These are phyloP conservation scores for Camellia sinensis DNA, from an alignment of 148 eudicot species.

Conservation along the genomic window DNA sequence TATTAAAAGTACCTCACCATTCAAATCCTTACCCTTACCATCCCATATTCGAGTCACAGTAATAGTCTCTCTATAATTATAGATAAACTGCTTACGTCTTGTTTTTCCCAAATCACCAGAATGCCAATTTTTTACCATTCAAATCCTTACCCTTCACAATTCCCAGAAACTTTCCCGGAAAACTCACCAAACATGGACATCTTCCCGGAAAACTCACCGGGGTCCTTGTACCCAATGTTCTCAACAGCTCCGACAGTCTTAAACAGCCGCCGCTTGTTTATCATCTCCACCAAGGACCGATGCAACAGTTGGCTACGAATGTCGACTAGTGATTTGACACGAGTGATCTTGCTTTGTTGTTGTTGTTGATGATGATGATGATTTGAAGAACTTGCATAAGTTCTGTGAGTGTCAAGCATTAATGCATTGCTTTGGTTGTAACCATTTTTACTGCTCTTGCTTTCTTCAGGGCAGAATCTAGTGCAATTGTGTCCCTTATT, in stretches of 20 bases:
- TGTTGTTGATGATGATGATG: not conserved
- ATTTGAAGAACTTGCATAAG: conserved; percentile 9
- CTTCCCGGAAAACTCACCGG: conserved; percentile 10
- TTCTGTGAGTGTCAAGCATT: conserved; percentile 5
- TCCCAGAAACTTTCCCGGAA: conserved; percentile 2
- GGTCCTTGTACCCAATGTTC: conserved; percentile 53
- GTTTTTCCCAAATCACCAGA: too few relatives aligned
- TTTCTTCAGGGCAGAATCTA: conserved; percentile 43
- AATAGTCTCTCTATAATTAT: too few relatives aligned
- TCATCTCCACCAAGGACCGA: conserved; percentile 51
- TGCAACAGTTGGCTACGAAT: conserved; percentile 74
- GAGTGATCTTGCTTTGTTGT: conserved; percentile 26
- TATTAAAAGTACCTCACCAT: not conserved
- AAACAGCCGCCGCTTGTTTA: conserved; percentile 46
- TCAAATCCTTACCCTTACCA: not conserved
- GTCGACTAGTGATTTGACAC: conserved; percentile 51
- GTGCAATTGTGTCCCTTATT: conserved; percentile 30
- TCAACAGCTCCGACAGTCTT: conserved; percentile 74
- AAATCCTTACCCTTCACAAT: conserved; percentile 13
- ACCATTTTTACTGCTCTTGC: conserved; percentile 2
- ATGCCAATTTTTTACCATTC: not conserved
- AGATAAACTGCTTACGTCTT: too few relatives aligned
- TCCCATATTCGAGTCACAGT: too few relatives aligned
- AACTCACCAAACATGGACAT: not conserved
- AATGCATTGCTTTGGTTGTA: conserved; percentile 4